These are phyloP conservation scores for Selenicereus undatus DNA, from an alignment of 148 eudicot genomes.

Conservation along the genomic window DNA sequence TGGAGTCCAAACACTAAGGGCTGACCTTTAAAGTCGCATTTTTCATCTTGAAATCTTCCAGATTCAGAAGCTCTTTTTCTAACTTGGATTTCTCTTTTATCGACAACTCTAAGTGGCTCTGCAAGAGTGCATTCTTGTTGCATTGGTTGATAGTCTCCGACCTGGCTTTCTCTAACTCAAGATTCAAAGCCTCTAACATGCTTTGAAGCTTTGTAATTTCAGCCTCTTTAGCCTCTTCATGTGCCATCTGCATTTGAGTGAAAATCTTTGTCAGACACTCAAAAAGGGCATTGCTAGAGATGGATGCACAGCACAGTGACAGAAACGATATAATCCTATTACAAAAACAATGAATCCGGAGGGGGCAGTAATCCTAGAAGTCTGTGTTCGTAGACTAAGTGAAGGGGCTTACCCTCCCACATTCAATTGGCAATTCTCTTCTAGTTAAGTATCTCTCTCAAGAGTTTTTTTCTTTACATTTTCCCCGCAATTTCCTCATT, in stretches of 20 bases:
- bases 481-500: no score
- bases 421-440: neutral
- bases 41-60: constrained; percentile 61
- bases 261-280: neutral
- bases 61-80: constrained; percentile 46
- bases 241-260: constrained; percentile 56
- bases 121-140: constrained; percentile 59
- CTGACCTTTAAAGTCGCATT: constrained; percentile 65
- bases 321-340: neutral
- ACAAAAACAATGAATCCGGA: neutral
- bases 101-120: constrained; percentile 55
- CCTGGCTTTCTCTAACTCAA: constrained; percentile 77
- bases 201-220: constrained; percentile 73
- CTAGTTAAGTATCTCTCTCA: neutral
- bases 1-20: neutral
- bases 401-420: neutral
- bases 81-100: constrained; percentile 66
- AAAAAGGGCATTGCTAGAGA: neutral
- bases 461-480: neutral
- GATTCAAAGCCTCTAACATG: constrained; percentile 51
- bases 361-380: neutral
- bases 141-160: constrained; percentile 59
- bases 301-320: neutral
- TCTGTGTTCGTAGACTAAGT: neutral
- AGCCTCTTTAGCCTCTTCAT: constrained; percentile 68